phyloP scores from a whole-genome alignment of 2,329 filamentous ascomycete species.

The Sclerotiophoma versabilis region DNA sequence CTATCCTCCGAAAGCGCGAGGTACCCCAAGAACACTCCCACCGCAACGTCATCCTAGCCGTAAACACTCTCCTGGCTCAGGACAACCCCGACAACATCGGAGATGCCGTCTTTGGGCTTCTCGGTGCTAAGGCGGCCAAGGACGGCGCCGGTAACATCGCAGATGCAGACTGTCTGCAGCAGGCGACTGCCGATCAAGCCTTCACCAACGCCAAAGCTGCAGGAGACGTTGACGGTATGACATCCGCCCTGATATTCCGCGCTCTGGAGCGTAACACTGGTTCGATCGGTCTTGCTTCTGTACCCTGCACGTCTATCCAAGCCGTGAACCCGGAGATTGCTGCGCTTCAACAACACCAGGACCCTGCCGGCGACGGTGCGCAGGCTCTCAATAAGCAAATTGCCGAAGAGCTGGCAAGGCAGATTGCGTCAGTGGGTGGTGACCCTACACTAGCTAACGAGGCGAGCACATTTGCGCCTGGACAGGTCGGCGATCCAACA shows the following conservation, averaged over 20 bases:
- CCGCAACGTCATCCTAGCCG: slow-evolving; percentile 56
- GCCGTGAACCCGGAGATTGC: slow-evolving; percentile 71
- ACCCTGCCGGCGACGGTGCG: slow-evolving; percentile 67
- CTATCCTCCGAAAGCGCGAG: slow-evolving; percentile 52
- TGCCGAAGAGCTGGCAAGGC: slow-evolving; percentile 64
- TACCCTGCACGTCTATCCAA: slow-evolving; percentile 61
- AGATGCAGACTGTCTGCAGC: slow-evolving; percentile 66
- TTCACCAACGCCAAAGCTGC: slow-evolving; percentile 66
- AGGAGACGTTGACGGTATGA: slow-evolving; percentile 62
- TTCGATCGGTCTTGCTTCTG: slow-evolving; percentile 63
- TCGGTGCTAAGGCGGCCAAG: slow-evolving; percentile 60
- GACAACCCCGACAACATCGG: slow-evolving; percentile 59
- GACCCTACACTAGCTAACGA: slow-evolving; percentile 68
- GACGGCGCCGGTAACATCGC: slow-evolving; percentile 58
- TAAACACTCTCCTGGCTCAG: slow-evolving; percentile 53
- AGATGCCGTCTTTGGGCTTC: slow-evolving; percentile 60
- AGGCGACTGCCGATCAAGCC: slow-evolving; percentile 64
- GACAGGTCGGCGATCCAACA: slow-evolving; percentile 60
- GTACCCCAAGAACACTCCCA: slow-evolving; percentile 67
- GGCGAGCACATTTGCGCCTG: slow-evolving; percentile 69
- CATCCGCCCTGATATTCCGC: slow-evolving; percentile 61
- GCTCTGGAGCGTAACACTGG: slow-evolving; percentile 68
- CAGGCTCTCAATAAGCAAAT: slow-evolving; percentile 67
- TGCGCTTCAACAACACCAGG: slow-evolving; percentile 70
- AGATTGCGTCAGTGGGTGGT: slow-evolving; percentile 67